A percentile compares a stretch with the other conserved stretches of the same genome.
These are phyloP conservation scores for Cubamyces lactineus DNA, from an alignment of 768 basidiomycete species.

Conservation along the genomic window DNA sequence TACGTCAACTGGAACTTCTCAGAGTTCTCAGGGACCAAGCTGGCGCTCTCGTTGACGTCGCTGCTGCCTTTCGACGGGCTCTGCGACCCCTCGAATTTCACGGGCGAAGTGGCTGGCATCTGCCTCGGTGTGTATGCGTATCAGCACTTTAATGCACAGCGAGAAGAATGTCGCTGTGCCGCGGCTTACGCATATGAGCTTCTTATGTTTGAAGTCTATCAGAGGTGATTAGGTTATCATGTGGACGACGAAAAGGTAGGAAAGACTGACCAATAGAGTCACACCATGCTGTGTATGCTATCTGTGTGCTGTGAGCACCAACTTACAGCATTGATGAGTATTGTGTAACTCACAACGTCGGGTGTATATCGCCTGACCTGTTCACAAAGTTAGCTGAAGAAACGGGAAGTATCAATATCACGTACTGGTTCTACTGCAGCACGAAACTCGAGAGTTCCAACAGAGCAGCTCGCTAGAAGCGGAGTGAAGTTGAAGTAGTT, in stretches of 20 bases:
- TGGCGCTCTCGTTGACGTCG: conserved; percentile 27
- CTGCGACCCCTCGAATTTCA: conserved; percentile 31
- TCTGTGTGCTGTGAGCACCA: neutral
- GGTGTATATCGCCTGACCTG: conserved; percentile 35
- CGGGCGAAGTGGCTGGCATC: conserved; percentile 65
- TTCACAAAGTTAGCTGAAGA: neutral
- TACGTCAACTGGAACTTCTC: conserved; percentile 62
- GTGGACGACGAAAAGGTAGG: neutral
- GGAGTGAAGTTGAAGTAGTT: conserved; percentile 73
- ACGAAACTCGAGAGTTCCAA: conserved; percentile 84
- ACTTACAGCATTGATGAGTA: neutral
- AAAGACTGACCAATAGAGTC: conserved; percentile 59
- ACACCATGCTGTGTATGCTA: conserved; percentile 74
- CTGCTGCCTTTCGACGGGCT: conserved; percentile 24
- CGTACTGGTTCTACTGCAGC: conserved; percentile 80
- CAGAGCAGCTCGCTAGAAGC: conserved; percentile 68
- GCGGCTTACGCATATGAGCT: conserved; percentile 53
- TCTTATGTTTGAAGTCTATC: conserved; percentile 62
- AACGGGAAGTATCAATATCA: conserved; percentile 11
- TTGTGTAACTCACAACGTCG: conserved; percentile 26
- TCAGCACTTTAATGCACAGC: conserved; percentile 28
- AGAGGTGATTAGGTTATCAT: neutral
- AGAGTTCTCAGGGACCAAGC: neutral
- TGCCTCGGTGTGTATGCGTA: conserved; percentile 28
- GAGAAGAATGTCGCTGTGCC: no score